A percentile compares a stretch with the other conserved stretches of the same genome.
phyloP scores from a whole-genome alignment of 305 asterid species.

The Caryopteris hybrid region DNA sequence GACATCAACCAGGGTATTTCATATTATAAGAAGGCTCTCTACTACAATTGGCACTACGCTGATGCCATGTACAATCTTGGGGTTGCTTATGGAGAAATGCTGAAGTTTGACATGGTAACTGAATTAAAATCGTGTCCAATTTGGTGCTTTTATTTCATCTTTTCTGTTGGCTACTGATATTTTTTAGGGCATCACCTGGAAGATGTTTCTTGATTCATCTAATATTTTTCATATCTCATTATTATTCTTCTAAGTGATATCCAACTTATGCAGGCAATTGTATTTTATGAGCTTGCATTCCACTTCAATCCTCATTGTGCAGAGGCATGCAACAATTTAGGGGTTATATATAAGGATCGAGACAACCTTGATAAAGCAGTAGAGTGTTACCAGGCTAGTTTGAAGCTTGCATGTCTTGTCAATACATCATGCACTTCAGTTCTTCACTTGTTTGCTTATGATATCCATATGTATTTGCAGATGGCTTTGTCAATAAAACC shows the following conservation, averaged over 20 bases:
- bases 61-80: constrained; percentile 99
- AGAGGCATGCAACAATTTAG: constrained; percentile 98
- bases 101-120: constrained; percentile 97
- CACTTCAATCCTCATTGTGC: constrained; percentile 99
- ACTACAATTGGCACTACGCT: constrained; percentile 97
- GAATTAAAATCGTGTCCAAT: not conserved
- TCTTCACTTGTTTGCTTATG: constrained; percentile 17
- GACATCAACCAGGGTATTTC: constrained; percentile 89
- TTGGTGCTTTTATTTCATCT: constrained; percentile 7
- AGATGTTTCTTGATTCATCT: constrained; percentile 14
- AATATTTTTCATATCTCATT: constrained; percentile 6
- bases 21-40: constrained; percentile 87
- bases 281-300: constrained; percentile 97
- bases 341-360: constrained; percentile 95
- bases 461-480: constrained; percentile 41
- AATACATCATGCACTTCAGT: not conserved
- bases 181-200: constrained; percentile 4
- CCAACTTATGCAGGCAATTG: constrained; percentile 76
- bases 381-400: constrained; percentile 91
- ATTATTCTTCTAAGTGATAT: constrained; percentile 10
- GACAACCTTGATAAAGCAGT: constrained; percentile 99
- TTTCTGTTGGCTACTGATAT: not conserved
- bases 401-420: constrained; percentile 20
- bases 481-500: constrained; percentile 94
- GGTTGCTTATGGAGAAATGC: constrained; percentile 99